Evolutionary conservation across 2,329 filamentous ascomycete species (phyloP), one percentile per base, ranked within the genome.

Genomic region (Fusarium hostae): DNA sequence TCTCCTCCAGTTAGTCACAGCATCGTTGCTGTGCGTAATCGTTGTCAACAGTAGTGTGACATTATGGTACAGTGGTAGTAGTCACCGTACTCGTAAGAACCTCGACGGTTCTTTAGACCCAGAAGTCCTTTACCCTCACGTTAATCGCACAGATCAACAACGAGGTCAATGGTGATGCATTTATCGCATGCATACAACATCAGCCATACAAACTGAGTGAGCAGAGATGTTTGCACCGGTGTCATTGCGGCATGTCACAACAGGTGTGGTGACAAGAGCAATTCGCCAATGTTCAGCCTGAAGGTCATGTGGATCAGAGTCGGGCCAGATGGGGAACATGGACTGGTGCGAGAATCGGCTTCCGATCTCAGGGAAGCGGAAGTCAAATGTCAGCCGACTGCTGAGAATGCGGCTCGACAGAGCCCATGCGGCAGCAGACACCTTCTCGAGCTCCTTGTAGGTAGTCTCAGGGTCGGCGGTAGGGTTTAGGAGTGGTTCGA

Each of bases 161-260:
- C 51, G 39, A 59, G 51, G 26, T 51, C 34, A 60, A 26, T 24
- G 15, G 39, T 32, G 47, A 26, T 34, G 34, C n/a, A 37, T 51
- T 52, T 72, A 85, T 75, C 83, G 81, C 84, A 86, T 86, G 75
- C 85, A 82, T 65, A 87, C 77, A 5, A 87, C 85, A 62, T 86
- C 84, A 3, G 84, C 82, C 76, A 84, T 78, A 41, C 82, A 77
- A 26, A 87, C 79, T 10, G 82, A 83, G 60, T 83, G 84, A 4
- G 83, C 81, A 30, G 82, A 81, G 48, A 86, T 83, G 59, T 81
- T 83, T 47, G 78, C 75, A 18, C 84, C 85, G 4, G 79, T 83
- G 40, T 89, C 86, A 68, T 88, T 86, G 35, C 86, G 82, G 72
- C 87, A 83, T 4, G 86, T 88, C 48, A 89, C 83, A 12, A 85